Conservation (phyloP, 208 protist species). For the Trypanosoma theileri region DNA sequence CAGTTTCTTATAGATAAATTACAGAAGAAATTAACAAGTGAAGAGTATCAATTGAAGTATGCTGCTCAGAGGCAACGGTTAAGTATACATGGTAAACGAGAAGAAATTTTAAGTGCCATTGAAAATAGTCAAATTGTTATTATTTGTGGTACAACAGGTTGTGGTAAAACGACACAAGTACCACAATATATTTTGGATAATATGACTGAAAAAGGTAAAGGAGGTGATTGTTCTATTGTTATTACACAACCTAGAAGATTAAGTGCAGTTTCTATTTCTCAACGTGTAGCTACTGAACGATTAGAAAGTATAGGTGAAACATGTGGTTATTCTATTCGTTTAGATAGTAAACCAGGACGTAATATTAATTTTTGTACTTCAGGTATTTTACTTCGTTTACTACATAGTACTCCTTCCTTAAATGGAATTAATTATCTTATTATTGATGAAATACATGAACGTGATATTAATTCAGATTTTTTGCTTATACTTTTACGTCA, state of each 20-base stretch:
- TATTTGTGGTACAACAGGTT: slow-evolving; percentile 96
- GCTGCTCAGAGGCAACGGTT: slow-evolving; percentile 60
- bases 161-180: slow-evolving; percentile 97
- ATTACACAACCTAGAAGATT: slow-evolving; percentile 98
- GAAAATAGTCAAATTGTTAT: slow-evolving; percentile 83
- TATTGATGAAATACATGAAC: slow-evolving; percentile 99
- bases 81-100: slow-evolving; percentile 62
- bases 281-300: slow-evolving; percentile 97
- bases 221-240: slow-evolving; percentile 71
- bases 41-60: slow-evolving; percentile 67
- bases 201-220: slow-evolving; percentile 50
- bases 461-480: slow-evolving; percentile 99
- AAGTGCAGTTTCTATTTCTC: slow-evolving; percentile 98
- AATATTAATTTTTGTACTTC: slow-evolving; percentile 98
- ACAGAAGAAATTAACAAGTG: slow-evolving; percentile 44
- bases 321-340: slow-evolving; percentile 98
- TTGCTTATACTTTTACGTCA: slow-evolving; percentile 97
- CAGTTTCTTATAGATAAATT: slow-evolving; percentile 39
- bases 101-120: slow-evolving; percentile 76
- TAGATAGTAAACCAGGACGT: slow-evolving; percentile 93
- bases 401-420: slow-evolving; percentile 84
- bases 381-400: slow-evolving; percentile 97
- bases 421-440: slow-evolving; percentile 96
- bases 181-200: slow-evolving; percentile 95
- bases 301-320: slow-evolving; percentile 94